A percentile compares a stretch with the other conserved stretches of the same genome.
Evolutionary conservation across 805 yeast species (phyloP).

Genomic region (Scheffersomyces stipitis): DNA sequence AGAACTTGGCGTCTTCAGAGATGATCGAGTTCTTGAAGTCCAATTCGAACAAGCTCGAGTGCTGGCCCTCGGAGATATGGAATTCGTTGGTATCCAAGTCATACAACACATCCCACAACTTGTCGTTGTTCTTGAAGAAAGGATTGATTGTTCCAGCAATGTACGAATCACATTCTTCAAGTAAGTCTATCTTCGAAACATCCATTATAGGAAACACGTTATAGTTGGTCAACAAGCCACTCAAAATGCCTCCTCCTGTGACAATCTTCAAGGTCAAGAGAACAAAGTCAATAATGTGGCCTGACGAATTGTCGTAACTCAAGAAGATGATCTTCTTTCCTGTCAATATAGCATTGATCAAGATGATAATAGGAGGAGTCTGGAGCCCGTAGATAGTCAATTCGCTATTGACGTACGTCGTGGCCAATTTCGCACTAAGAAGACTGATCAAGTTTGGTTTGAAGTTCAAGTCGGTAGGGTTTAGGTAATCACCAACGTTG

Average conservation of each 20-base stretch:
- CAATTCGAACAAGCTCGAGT: slow-evolving; percentile 3
- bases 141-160: slow-evolving; percentile 71
- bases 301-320: slow-evolving; percentile 39
- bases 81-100: slow-evolving; percentile 56
- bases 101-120: slow-evolving; percentile 60
- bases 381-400: slow-evolving; percentile 52
- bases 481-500: slow-evolving; percentile 43
- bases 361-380: slow-evolving; percentile 47
- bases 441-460: slow-evolving; percentile 35
- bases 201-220: slow-evolving; percentile 61
- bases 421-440: slow-evolving; percentile 34
- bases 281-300: slow-evolving; percentile 42
- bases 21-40: slow-evolving; percentile 36
- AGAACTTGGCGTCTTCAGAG: slow-evolving; percentile 45
- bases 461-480: slow-evolving; percentile 46
- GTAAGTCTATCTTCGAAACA: slow-evolving; percentile 53
- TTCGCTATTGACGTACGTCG: slow-evolving; percentile 42
- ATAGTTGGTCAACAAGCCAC: slow-evolving; percentile 37
- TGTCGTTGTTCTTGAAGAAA: slow-evolving; percentile 53
- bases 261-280: slow-evolving; percentile 43
- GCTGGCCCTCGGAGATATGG: slow-evolving; percentile 22
- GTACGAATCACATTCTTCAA: slow-evolving; percentile 41
- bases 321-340: slow-evolving; percentile 41
- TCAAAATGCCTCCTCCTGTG: slow-evolving; percentile 41
- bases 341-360: slow-evolving; percentile 38